Evolutionary conservation across 192 early-diverging fungal genomes (phyloP), one percentile per base, ranked within the genome.

Genomic region (Bifiguratus adelaidae): DNA sequence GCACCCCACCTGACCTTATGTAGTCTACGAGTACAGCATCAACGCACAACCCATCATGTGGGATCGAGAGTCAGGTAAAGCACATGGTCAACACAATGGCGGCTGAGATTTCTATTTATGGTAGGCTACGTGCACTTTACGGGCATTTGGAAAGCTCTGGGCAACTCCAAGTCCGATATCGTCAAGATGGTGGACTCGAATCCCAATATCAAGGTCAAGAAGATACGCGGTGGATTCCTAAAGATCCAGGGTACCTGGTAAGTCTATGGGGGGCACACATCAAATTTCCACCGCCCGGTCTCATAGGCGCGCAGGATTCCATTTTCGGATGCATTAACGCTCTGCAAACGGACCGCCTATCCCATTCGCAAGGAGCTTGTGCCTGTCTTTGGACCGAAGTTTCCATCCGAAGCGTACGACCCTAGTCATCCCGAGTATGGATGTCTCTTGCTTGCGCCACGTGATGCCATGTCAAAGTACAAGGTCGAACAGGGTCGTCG

Each of bases 241-340:
- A 70, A 73, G 50, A 78, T 76, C 23, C 76, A 76, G 55, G 73
- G 73, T 23, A 78, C 73, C 38, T 78, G 76, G 76, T 77, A 65
- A 24, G 72, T 52, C 7, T 15, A 27, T n/a, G n/a, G 32, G 32
- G 8, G n/a, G 32, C 32, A 33, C 8, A 9, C 8, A 9, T 9
- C 32, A 33, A 8, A 33, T 33, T 33, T 33, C 32, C 8, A n/a
- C 8, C n/a, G n/a, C 8, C n/a, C 8, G 8, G n/a, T 33, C 32
- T 33, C 32, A 20, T 16, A 40, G 20, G 11, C 28, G n/a, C 52
- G 25, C 48, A 68, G 65, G 65, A 63, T 70, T 29, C 68, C 68
- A 33, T 58, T 56, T 34, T 58, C 65, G 23, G 58, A 47, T 42
- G 68, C 63, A 3, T 47, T 55, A 30, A 54, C 58, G 7, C 50